phyloP scores from a whole-genome alignment of 2,329 filamentous ascomycete genomes.

The Emergomyces orientalis region DNA sequence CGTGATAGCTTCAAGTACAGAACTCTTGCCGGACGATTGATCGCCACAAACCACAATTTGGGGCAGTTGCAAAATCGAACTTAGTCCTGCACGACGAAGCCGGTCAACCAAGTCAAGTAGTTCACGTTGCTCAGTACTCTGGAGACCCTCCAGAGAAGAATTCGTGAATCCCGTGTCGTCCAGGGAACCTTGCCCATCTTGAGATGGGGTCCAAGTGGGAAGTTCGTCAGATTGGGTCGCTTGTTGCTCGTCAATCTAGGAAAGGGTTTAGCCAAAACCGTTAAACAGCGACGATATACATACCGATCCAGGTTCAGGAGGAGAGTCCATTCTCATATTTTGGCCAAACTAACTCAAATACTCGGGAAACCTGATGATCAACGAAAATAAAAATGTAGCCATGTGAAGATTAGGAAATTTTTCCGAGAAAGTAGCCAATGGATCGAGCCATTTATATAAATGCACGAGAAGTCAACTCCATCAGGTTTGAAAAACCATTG shows the following conservation, averaged over 20 bases:
- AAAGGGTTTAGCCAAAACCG: not conserved
- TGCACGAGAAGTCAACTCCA: not conserved
- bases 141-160: constrained; percentile 2
- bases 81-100: constrained; percentile 6
- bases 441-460: not conserved
- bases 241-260: not conserved
- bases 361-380: not conserved
- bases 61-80: constrained; percentile 16
- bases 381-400: not conserved
- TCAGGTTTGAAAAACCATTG: not conserved
- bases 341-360: not conserved
- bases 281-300: not conserved
- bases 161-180: not conserved
- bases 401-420: not conserved
- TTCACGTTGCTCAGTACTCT: constrained; percentile 8
- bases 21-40: constrained; percentile 33
- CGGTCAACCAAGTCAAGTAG: constrained; percentile 5
- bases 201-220: not conserved
- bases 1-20: constrained; percentile 28
- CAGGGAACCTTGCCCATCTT: not conserved
- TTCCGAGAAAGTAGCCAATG: not conserved
- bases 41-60: constrained; percentile 35
- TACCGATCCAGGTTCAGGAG: not conserved
- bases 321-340: not conserved
- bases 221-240: not conserved